Evolutionary conservation across 1,284 basidiomycete genomes (phyloP), one percentile per base, ranked within the genome.

Genomic region (Marasmius oreades): DNA sequence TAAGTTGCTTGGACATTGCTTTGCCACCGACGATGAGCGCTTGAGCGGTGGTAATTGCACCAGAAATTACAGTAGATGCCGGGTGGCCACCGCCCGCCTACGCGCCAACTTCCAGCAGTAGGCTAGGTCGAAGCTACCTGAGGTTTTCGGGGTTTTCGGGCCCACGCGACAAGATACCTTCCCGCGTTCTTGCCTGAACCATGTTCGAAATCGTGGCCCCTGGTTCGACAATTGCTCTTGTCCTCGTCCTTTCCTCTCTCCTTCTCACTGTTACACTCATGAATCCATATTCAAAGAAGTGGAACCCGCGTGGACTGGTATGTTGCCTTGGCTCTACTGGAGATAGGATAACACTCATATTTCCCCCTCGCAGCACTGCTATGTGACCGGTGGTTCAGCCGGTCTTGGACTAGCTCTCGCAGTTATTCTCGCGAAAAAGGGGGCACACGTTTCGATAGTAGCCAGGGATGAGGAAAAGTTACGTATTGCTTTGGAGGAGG

Each of bases 391-490:
- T 23, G 93, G 91, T 1, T 90, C 86, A 8, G 78, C 85, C 22
- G 93, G 93, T 1, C 79, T 93, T 1, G 93, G 93, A 7, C 78
- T 92, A 12, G 78, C 85, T 0, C 74, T 94, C 0, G 89, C 92
- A 0, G 75, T 81, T 39, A 74, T 86, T 39, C 78, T 95, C 11
- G 81, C 85, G n/a, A 71, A 77, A 61, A 77, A 78, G 53, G 93
- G 93, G 1, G 90, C 92, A 1, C 76, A 92, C 67, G 86, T 95
- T 3, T 89, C 88, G 1, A 89, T 95, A 59, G 87, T 93, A 33
- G 91, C 92, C 43, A 77, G 92, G 24, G 81, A 86, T 62, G 74
- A 84, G 60, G 70, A 73, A 45, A 86, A 83, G 59, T 74, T 93
- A 26, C 71, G 80, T 52, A 71, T 69, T 16, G 91, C 90, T 0